Evolutionary conservation across 371 early-diverging fungal genomes (phyloP).

Genomic region (Nematocida major): DNA sequence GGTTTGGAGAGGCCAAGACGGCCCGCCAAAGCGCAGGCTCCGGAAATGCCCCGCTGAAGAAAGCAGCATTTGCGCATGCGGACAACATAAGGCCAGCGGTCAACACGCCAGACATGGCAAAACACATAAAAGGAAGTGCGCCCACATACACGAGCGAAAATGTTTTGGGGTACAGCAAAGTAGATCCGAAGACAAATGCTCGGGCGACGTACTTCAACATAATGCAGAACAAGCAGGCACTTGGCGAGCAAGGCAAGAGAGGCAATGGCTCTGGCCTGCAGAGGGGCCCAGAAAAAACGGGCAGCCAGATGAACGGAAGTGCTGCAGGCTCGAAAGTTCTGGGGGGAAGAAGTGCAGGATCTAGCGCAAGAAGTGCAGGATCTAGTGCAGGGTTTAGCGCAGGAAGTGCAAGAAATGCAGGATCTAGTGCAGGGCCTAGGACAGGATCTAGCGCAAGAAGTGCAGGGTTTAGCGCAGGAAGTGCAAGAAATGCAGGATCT

Average conservation of each 20-base stretch:
- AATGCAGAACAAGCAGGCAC: neutral
- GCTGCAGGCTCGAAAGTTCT: no score
- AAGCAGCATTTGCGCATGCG: neutral
- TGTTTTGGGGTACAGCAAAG: constrained; percentile 5
- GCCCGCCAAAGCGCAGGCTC: neutral
- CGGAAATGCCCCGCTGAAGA: neutral
- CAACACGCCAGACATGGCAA: neutral
- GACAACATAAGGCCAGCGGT: neutral
- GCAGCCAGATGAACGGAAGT: no score
- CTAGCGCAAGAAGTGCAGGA: no score
- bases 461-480: no score
- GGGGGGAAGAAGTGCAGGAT: no score
- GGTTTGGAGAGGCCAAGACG: neutral
- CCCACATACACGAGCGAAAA: neutral
- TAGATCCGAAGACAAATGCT: neutral
- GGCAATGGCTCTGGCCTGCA: no score
- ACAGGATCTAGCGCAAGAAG: no score
- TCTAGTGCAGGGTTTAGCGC: no score
- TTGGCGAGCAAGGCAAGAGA: neutral
- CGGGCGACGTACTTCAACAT: constrained; percentile 10
- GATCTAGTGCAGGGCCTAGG: no score
- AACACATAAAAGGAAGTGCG: neutral
- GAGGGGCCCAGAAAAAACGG: neutral
- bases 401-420: no score
- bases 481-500: no score